Base-by-base conservation (phyloP, 202 grass and related monocot species). In the Panicum hallii region DNA sequence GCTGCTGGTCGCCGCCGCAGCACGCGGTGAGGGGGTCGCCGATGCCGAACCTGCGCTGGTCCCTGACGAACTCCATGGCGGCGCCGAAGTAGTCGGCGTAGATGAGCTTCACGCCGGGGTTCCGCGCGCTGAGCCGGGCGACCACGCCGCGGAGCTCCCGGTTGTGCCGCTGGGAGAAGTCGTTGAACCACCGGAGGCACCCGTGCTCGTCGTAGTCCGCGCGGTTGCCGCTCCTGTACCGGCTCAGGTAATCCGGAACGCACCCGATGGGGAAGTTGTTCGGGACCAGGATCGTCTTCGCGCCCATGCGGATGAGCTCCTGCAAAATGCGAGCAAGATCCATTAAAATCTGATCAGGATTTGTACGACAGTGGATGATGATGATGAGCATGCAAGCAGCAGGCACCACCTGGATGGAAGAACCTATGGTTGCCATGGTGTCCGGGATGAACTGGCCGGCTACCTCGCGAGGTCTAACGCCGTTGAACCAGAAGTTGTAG, bases 221-320 rank as follows among this genome's bases (percentile, higher is more conserved):
- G 2, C 20, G 40, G 8, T 41, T 87, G 11, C 6, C 0, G 48
- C 76, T 89, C 20, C 32, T 23, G 79, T 19, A 70, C 0, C 1
- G 1, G 9, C 14, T 66, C 9, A 97, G 77, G 46, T 89, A 94
- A 4, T 8, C 5, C 1, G 94, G 76, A 40, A 84, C 77, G 44
- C 94, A 97, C 23, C 94, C 90, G n/a, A 90, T 88, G 2, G 91
- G 93, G 46, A 86, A 83, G 55, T 86, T 90, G 63, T 88, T 88
- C 0, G 91, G 91, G 11, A 97, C 45, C n/a, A 94, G 11, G 28
- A 94, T 70, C 12, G 57, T 80, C 65, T 55, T 84, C 1, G 89
- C 91, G 10, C 94, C 94, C 19, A 94, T 67, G 2, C 65, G 38
- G 16, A 91, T 92, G 19, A 94, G 38, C 20, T 90, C 87, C 90